Percentiles rank a stretch among this genome's conserved stretches.
These are phyloP conservation scores for Cnidoscolus chayamansa DNA, from an alignment of 441 rosid genomes.

Conservation along the genomic window DNA sequence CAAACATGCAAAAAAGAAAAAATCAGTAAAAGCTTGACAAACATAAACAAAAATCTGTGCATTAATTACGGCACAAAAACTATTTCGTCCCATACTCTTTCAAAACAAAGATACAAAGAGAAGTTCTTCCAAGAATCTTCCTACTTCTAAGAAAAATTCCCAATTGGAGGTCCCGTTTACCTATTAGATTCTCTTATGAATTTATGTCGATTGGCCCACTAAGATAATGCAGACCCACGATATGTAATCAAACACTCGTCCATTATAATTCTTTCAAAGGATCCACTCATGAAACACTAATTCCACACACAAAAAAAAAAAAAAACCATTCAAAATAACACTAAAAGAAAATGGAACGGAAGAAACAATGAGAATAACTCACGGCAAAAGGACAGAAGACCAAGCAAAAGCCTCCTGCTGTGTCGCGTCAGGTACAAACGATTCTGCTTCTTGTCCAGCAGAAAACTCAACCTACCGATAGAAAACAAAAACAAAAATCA, in stretches of 20 bases:
- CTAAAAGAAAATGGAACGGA: background rate
- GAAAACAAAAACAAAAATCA: constrained; percentile 18
- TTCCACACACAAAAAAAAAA: background rate
- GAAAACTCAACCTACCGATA: constrained; percentile 44
- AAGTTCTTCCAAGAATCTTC: background rate
- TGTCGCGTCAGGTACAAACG: constrained; percentile 39
- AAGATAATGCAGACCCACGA: no score
- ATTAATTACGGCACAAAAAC: background rate
- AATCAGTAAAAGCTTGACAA: background rate
- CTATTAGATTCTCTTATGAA: background rate
- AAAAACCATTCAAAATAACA: constrained; percentile 1
- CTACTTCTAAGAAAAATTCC: background rate
- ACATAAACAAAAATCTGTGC: background rate
- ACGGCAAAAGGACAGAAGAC: constrained; percentile 90
- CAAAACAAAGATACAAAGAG: background rate
- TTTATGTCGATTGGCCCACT: background rate
- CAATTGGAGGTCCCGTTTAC: background rate
- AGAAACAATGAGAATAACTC: constrained; percentile 27
- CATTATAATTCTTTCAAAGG: background rate
- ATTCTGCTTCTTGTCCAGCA: constrained; percentile 50
- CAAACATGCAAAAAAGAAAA: background rate
- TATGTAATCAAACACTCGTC: background rate
- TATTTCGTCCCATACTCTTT: background rate
- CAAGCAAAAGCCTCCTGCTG: constrained; percentile 68
- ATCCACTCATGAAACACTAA: background rate